Evolutionary conservation across 2,329 filamentous ascomycete genomes (phyloP), one percentile per base, ranked within the genome.

Genomic region (Magnaporthiopsis poae): DNA sequence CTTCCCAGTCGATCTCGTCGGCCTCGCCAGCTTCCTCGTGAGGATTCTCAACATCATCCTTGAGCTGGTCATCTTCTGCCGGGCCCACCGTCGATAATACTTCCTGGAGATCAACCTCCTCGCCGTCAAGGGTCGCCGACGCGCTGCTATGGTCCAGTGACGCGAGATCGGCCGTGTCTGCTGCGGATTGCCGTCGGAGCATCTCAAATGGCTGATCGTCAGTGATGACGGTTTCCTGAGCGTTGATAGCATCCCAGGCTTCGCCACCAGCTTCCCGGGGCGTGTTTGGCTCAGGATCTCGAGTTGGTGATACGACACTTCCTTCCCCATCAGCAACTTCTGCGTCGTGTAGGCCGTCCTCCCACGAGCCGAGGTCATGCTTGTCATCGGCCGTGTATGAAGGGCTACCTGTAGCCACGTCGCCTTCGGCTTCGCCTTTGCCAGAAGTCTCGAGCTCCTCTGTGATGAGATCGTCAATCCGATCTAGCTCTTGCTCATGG

Each of bases 1-100:
- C 73, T 35, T 75, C 74, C 76, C 76, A 78, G 68, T 76, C 74
- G 35, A 78, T 78, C 65, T 77, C 76, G 64, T 77, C 72, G 33
- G 68, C 67, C 3, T 71, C 64, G 18, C 2, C 5, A 1, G 13
- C 27, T 25, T 65, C 29, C 18, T 25, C 18, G 15, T n/a, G n/a
- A 13, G 46, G 1, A 18, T 61, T 60, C 15, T 66, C 62, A 60
- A 59, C 39, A 63, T 63, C 39, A 27, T 31, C 13, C 2, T 66
- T 18, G 62, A 61, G 4, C 27, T 66, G 63, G 33, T 39, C 56
- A 25, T 64, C 63, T 18, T 65, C 72, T 33, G 69, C 63, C 13
- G 68, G 69, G 61, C 74, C 73, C 35, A 71, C 66, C 39, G 71
- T 69, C 31, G 72, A 73, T 60, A 73, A 66, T 18, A 59, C 67